phyloP scores from a whole-genome alignment of 1,284 basidiomycete genomes.

The Quambalaria eucalypti region DNA sequence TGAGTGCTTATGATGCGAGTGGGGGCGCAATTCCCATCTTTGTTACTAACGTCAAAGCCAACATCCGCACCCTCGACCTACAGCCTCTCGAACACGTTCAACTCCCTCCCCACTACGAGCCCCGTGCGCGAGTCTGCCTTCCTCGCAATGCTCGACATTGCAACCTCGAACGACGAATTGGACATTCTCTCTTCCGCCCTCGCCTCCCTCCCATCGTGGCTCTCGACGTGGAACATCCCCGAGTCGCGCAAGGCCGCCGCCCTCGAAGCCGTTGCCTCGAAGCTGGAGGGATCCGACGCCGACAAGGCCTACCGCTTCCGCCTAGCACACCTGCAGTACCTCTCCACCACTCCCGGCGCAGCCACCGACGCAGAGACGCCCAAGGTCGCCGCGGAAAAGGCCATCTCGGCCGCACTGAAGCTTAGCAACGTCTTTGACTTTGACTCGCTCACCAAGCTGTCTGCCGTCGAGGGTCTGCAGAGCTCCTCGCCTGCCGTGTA shows the following conservation, averaged over 20 bases:
- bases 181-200: slow-evolving; percentile 34
- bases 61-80: neutral
- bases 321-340: slow-evolving; percentile 36
- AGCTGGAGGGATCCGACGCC: slow-evolving; percentile 31
- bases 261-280: slow-evolving; percentile 27
- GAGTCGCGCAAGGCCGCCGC: slow-evolving; percentile 23
- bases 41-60: neutral
- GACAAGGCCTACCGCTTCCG: slow-evolving; percentile 35
- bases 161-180: slow-evolving; percentile 37
- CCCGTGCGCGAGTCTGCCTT: slow-evolving; percentile 30
- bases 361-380: neutral
- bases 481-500: slow-evolving; percentile 4
- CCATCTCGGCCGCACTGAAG: slow-evolving; percentile 34
- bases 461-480: slow-evolving; percentile 19
- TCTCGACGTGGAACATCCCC: slow-evolving; percentile 36
- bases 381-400: slow-evolving; percentile 24
- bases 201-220: slow-evolving; percentile 30
- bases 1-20: slow-evolving; percentile 1
- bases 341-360: slow-evolving; percentile 13
- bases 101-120: slow-evolving; percentile 28
- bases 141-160: slow-evolving; percentile 27
- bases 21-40: neutral
- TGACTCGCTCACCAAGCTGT: slow-evolving; percentile 32
- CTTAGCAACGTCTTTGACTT: slow-evolving; percentile 42
- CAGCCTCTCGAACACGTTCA: slow-evolving; percentile 43